phyloP scores from a whole-genome alignment of 2,329 filamentous ascomycete species.

The Diaporthe amygdali region DNA sequence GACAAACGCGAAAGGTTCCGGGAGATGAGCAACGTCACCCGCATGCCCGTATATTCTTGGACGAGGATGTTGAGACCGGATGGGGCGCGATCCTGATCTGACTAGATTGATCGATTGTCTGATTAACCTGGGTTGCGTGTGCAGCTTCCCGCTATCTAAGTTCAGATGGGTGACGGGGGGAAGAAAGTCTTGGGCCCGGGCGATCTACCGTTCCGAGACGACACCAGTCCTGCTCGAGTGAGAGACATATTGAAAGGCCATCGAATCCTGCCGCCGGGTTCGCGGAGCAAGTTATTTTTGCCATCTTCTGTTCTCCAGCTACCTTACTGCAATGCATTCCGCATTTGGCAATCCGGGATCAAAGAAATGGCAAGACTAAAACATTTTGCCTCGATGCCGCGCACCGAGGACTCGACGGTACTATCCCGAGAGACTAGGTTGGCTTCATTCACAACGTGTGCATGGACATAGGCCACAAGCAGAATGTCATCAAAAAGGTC shows the following conservation, averaged over 20 bases:
- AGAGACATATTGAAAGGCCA: not conserved
- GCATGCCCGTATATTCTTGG: not conserved
- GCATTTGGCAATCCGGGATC: not conserved
- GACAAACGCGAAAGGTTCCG: not conserved
- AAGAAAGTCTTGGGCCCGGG: not conserved
- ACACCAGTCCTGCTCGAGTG: not conserved
- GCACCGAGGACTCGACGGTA: too few relatives aligned
- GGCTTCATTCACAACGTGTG: not conserved
- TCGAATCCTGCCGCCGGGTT: not conserved
- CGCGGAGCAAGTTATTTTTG: not conserved
- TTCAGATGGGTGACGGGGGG: not conserved
- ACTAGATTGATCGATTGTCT: not conserved
- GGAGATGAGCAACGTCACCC: not conserved
- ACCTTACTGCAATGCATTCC: not conserved
- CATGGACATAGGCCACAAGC: not conserved
- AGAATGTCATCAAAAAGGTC: not conserved
- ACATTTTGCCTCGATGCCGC: not conserved
- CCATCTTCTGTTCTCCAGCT: not conserved
- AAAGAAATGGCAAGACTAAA: not conserved
- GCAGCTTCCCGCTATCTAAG: not conserved
- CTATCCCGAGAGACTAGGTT: not conserved
- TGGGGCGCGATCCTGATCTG: not conserved
- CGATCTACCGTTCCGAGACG: constrained; percentile 14
- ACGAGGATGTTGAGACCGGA: constrained; percentile 11
- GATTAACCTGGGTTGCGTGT: not conserved